Evolutionary conservation across 2,329 filamentous ascomycete species (phyloP).

Genomic region (Verticillium nonalfalfae): DNA sequence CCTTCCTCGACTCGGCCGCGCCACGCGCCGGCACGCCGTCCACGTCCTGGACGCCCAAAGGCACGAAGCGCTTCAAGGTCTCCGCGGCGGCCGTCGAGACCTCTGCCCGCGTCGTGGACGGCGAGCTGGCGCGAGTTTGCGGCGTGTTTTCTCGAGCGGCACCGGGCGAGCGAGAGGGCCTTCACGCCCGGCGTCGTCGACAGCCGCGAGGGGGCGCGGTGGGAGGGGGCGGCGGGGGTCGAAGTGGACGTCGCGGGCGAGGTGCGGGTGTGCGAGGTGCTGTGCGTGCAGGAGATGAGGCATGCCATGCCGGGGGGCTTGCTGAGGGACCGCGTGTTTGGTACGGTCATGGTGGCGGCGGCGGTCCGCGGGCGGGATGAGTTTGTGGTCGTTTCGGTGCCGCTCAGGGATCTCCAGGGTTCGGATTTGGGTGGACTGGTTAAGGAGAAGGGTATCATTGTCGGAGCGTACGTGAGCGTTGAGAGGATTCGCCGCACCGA

Average conservation of each 20-base stretch:
- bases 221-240: slow-evolving; percentile 40
- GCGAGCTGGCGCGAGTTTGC: slow-evolving; percentile 61
- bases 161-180: slow-evolving; percentile 30
- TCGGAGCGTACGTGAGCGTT: slow-evolving; percentile 58
- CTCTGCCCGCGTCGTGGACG: slow-evolving; percentile 48
- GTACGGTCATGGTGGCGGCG: slow-evolving; percentile 56
- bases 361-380: slow-evolving; percentile 32
- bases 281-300: slow-evolving; percentile 56
- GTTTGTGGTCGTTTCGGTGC: slow-evolving; percentile 52
- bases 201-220: slow-evolving; percentile 29
- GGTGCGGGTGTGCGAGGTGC: slow-evolving; percentile 39
- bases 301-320: slow-evolving; percentile 48
- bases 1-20: slow-evolving; percentile 51
- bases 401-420: slow-evolving; percentile 36
- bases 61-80: slow-evolving; percentile 39
- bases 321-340: slow-evolving; percentile 59
- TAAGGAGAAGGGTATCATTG: slow-evolving; percentile 39
- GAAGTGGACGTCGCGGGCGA: slow-evolving; percentile 28
- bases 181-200: slow-evolving; percentile 31
- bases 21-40: slow-evolving; percentile 23
- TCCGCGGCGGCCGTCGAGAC: slow-evolving; percentile 46
- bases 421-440: slow-evolving; percentile 22
- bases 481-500: slow-evolving; percentile 50
- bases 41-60: slow-evolving; percentile 43
- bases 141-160: slow-evolving; percentile 45